Evolutionary conservation across 2,329 filamentous ascomycete genomes (phyloP).

Genomic region (Periglandula ipomoeae): DNA sequence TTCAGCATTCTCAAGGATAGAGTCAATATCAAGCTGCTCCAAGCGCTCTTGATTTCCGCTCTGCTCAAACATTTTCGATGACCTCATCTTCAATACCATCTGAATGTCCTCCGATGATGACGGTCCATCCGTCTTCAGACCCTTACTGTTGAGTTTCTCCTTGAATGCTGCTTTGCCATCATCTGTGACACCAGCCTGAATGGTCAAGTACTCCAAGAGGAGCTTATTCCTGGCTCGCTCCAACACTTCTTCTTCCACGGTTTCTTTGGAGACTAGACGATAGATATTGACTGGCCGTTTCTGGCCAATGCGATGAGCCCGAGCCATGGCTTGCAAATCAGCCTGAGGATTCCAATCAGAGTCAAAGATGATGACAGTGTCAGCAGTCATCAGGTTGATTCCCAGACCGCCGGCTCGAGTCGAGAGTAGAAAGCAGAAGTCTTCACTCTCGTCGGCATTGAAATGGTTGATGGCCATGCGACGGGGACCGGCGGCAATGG

Average conservation of each 20-base stretch:
- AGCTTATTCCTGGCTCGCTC: constrained; percentile 96
- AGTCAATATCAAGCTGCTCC: constrained; percentile 95
- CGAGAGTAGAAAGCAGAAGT: constrained; percentile 93
- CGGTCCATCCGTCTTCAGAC: constrained; percentile 65
- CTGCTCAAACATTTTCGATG: constrained; percentile 99
- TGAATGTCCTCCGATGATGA: constrained; percentile 92
- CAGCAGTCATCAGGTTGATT: constrained; percentile 97
- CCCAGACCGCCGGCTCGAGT: constrained; percentile 95
- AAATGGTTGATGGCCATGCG: constrained; percentile 97
- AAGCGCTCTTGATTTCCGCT: constrained; percentile 93
- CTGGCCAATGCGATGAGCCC: constrained; percentile 95
- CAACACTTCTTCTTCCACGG: constrained; percentile 93
- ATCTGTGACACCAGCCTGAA: constrained; percentile 92
- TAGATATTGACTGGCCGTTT: constrained; percentile 95
- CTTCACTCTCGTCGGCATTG: constrained; percentile 90
- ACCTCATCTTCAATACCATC: constrained; percentile 89
- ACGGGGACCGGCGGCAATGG: constrained; percentile 78
- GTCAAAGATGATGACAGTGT: constrained; percentile 96
- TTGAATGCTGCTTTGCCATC: constrained; percentile 75
- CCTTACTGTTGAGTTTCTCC: constrained; percentile 70
- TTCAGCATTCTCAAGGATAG: constrained; percentile 92
- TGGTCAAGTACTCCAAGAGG: constrained; percentile 93
- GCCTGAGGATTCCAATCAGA: constrained; percentile 99
- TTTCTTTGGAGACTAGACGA: constrained; percentile 93
- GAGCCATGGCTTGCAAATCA: constrained; percentile 95